phyloP scores from a whole-genome alignment of 306 rosid species.

The Chamaecrista fasciculata region DNA sequence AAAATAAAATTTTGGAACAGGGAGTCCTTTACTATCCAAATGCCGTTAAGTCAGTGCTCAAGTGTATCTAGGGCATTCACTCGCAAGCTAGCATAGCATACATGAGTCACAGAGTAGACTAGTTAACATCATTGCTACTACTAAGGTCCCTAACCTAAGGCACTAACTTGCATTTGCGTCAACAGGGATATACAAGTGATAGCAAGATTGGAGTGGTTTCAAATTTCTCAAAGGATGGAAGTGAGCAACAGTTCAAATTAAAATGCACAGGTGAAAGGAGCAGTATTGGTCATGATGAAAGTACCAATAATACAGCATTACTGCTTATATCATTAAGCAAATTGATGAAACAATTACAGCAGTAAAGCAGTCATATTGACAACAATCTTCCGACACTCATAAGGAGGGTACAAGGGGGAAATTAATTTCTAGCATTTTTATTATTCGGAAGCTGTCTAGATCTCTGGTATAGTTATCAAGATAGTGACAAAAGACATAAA shows the following conservation, averaged over 20 bases:
- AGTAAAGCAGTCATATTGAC: not conserved
- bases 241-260: not conserved
- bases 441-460: not conserved
- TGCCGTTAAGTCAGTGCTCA: not conserved
- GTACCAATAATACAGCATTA: not conserved
- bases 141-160: not conserved
- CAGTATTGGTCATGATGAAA: not conserved
- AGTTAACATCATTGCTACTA: not conserved
- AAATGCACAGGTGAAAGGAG: not conserved
- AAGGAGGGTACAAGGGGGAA: constrained; percentile 7
- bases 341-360: not conserved
- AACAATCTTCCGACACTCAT: constrained; percentile 18
- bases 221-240: not conserved
- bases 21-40: not conserved
- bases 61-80: not conserved
- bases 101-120: not conserved
- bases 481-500: constrained; percentile 10
- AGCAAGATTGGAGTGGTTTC: not conserved
- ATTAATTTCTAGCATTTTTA: constrained; percentile 10
- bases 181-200: not conserved
- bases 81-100: not conserved
- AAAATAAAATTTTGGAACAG: not conserved
- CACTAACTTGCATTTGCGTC: constrained; percentile 6
- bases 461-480: not conserved
- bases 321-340: not conserved